Evolutionary conservation across 306 rosid species (phyloP).

Genomic region (Leucaena leucocephala): DNA sequence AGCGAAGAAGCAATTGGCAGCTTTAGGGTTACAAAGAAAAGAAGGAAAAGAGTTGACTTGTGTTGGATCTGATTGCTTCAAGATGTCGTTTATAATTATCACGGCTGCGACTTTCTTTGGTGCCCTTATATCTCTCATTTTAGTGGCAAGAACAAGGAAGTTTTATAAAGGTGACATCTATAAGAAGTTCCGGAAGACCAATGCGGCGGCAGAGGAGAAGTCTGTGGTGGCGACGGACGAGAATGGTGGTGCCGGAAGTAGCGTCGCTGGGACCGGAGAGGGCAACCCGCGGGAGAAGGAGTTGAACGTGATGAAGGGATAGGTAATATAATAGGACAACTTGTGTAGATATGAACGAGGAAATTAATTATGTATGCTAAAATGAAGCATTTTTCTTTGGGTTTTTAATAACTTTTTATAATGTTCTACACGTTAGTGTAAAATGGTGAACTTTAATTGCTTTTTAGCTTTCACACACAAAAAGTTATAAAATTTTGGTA

Average conservation of each 20-base stretch:
- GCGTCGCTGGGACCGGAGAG: background rate
- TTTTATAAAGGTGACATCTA: constrained; percentile 52
- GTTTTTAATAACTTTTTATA: background rate
- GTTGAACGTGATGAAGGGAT: background rate
- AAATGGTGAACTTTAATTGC: background rate
- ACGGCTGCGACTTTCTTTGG: constrained; percentile 46
- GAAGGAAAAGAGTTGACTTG: constrained; percentile 43
- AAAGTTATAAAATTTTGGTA: background rate
- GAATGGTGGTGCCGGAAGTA: background rate
- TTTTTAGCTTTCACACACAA: background rate
- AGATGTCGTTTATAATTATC: constrained; percentile 47
- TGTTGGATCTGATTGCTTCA: constrained; percentile 44
- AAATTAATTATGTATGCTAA: background rate
- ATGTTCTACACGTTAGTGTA: background rate
- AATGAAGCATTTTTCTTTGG: background rate
- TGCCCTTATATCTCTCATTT: constrained; percentile 39
- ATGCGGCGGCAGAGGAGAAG: background rate
- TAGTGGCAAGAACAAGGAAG: constrained; percentile 58
- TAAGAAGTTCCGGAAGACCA: constrained; percentile 37
- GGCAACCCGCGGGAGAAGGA: background rate
- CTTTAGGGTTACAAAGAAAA: constrained; percentile 16
- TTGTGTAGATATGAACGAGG: background rate
- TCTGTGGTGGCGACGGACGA: background rate
- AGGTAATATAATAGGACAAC: background rate
- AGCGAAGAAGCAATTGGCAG: constrained; percentile 39